Conservation (phyloP, 2,329 filamentous ascomycete species). For the Raffaelea ambrosiae region DNA sequence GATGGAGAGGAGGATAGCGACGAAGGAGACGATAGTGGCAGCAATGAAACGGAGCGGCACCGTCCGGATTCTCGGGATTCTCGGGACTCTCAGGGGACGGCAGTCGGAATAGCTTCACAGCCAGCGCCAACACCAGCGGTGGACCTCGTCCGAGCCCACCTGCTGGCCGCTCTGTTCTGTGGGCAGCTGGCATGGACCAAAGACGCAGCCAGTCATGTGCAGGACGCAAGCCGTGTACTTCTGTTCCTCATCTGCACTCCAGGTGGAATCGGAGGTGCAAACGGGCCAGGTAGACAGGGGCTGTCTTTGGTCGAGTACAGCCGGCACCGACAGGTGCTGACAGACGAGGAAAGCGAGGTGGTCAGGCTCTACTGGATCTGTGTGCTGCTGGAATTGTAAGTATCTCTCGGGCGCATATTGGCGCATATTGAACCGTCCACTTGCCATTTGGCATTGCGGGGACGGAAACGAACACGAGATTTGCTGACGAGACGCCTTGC, state of each 20-base stretch:
- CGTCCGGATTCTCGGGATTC: background rate
- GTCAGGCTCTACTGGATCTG: slow-evolving; percentile 11
- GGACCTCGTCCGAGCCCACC: slow-evolving; percentile 10
- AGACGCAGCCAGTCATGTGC: slow-evolving; percentile 8
- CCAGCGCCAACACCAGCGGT: slow-evolving; percentile 1
- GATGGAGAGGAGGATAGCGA: background rate
- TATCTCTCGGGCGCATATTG: too few relatives aligned
- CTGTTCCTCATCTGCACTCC: slow-evolving; percentile 2
- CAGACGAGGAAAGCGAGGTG: slow-evolving; percentile 7
- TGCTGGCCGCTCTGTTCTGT: slow-evolving; percentile 12
- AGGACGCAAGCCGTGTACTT: slow-evolving; percentile 4
- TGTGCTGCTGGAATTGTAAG: slow-evolving; percentile 12
- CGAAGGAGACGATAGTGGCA: background rate
- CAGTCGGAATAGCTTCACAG: background rate
- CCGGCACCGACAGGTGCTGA: slow-evolving; percentile 2
- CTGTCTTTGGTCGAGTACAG: slow-evolving; percentile 7
- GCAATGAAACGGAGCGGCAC: background rate
- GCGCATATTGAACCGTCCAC: background rate
- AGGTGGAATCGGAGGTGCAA: too few relatives aligned
- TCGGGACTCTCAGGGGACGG: background rate
- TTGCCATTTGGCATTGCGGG: background rate
- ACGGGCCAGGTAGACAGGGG: background rate
- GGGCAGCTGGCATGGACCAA: slow-evolving; percentile 8
- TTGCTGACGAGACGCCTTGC: background rate
- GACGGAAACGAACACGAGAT: background rate